Percentiles rank a stretch among this genome's conserved stretches.
Conservation (phyloP, 176 grass and related monocot species). For the Cocos nucifera region DNA sequence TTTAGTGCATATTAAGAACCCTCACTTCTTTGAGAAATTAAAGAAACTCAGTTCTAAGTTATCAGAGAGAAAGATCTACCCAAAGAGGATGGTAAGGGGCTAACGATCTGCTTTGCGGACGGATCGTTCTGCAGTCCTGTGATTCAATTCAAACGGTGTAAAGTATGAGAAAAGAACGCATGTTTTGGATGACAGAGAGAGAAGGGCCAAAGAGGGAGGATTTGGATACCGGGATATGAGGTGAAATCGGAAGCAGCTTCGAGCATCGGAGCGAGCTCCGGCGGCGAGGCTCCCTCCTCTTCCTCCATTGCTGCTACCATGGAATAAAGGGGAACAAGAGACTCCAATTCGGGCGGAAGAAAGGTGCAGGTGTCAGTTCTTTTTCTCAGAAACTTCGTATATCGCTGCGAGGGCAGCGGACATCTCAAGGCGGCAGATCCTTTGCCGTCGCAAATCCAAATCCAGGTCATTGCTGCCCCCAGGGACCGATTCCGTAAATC, state of each 20-base stretch:
- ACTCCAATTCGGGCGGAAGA: too few relatives aligned
- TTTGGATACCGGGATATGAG: slow-evolving; percentile 46
- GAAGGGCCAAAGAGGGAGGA: background rate
- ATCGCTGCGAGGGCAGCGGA: too few relatives aligned
- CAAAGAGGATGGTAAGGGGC: slow-evolving; percentile 48
- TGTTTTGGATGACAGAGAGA: background rate
- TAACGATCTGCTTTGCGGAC: slow-evolving; percentile 54
- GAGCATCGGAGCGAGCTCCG: slow-evolving; percentile 38
- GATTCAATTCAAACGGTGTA: background rate
- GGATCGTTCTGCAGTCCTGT: slow-evolving; percentile 60
- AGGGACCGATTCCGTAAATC: too few relatives aligned
- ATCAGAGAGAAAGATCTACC: slow-evolving; percentile 22
- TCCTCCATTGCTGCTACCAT: background rate
- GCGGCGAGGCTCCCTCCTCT: background rate
- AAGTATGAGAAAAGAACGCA: background rate
- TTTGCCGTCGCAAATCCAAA: too few relatives aligned
- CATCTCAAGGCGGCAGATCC: too few relatives aligned
- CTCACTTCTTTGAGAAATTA: too few relatives aligned
- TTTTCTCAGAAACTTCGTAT: too few relatives aligned
- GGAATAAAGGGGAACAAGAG: background rate
- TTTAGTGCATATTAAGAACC: too few relatives aligned
- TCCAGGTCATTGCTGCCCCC: too few relatives aligned
- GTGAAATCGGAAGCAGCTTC: slow-evolving; percentile 57
- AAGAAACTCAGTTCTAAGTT: too few relatives aligned
- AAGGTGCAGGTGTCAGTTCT: too few relatives aligned